Evolutionary conservation across 805 yeast genomes (phyloP), one percentile per base, ranked within the genome.

Genomic region (Candida fluviatilis): DNA sequence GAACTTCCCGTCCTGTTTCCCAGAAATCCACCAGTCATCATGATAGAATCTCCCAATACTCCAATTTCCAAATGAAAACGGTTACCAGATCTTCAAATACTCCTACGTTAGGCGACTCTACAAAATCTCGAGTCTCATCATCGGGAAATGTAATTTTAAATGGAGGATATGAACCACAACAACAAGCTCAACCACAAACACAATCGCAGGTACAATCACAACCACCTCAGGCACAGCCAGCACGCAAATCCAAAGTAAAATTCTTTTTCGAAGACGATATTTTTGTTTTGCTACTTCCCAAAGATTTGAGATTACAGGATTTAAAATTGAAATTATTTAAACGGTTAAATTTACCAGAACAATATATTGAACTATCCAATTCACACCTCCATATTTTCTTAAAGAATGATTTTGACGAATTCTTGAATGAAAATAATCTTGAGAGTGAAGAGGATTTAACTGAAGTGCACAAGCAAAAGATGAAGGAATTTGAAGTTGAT

Each of bases 261-360:
- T 83, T 85, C 51, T 85, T 81, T 55, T 84, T 78, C 52, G 81
- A 80, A 41, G 93, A 84, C 51, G 95, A 85, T 54, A 85, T 85
- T 12, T 85, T 84, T 65, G 93, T 88, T 1, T 67, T 85, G 30
- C 58, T 79, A 43, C 62, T 80, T 27, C 78, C 79, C 23, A 52
- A 66, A 11, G 66, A 63, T 43, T 71, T 74, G 35, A 62, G 75
- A 3, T 55, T 75, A 32, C 64, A 59, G 24, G 83, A 76, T 40
- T 52, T 80, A 41, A 70, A 71, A 45, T 55, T 62, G 19, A 80
- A 78, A 51, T 69, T 80, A 37, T 60, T 62, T 34, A 75, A 76
- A 38, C 58, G 85, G 41, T 54, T 67, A 33, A 54, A 51, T 31
- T 67, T 79, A 23, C 28, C 35, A 8, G 35, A 33, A 4, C 15